phyloP scores from a whole-genome alignment of 768 basidiomycete genomes.

The Auricularia sp. region DNA sequence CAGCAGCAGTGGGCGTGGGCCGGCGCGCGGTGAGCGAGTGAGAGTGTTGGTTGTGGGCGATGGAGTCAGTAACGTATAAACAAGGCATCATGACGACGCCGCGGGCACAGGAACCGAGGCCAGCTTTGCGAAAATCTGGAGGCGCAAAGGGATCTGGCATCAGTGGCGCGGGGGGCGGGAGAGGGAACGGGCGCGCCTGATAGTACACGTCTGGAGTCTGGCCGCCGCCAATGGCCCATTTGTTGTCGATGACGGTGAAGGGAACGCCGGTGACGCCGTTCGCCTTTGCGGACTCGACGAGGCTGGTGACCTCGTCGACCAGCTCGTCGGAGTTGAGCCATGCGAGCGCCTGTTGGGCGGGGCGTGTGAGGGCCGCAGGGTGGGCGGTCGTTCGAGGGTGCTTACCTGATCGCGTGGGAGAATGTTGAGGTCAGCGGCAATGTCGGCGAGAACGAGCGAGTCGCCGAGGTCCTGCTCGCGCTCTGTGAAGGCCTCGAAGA shows the following conservation, averaged over 20 bases:
- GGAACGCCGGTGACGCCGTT: constrained; percentile 73
- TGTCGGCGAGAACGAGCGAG: constrained; percentile 43
- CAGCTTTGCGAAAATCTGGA: too few relatives aligned
- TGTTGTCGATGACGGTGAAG: constrained; percentile 66
- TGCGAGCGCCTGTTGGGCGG: constrained; percentile 37
- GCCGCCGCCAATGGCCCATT: constrained; percentile 68
- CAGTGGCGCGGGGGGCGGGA: too few relatives aligned
- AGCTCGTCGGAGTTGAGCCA: constrained; percentile 63
- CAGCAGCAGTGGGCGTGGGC: too few relatives aligned
- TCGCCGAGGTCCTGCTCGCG: constrained; percentile 56
- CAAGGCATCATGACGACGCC: too few relatives aligned
- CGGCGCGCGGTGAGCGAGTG: too few relatives aligned
- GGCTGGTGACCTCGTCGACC: constrained; percentile 50
- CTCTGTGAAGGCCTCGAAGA: constrained; percentile 62
- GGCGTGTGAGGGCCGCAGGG: background rate
- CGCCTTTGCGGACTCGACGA: constrained; percentile 50
- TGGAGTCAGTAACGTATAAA: too few relatives aligned
- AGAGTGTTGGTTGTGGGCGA: too few relatives aligned
- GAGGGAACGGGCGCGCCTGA: constrained; percentile 32
- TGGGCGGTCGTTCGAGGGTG: constrained; percentile 1
- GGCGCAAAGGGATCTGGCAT: too few relatives aligned
- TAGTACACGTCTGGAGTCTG: constrained; percentile 63
- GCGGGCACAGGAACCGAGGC: too few relatives aligned
- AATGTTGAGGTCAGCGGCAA: constrained; percentile 45
- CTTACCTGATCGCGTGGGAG: constrained; percentile 54